phyloP scores from a whole-genome alignment of 2,329 filamentous ascomycete genomes.

The Fusarium chlamydosporum region DNA sequence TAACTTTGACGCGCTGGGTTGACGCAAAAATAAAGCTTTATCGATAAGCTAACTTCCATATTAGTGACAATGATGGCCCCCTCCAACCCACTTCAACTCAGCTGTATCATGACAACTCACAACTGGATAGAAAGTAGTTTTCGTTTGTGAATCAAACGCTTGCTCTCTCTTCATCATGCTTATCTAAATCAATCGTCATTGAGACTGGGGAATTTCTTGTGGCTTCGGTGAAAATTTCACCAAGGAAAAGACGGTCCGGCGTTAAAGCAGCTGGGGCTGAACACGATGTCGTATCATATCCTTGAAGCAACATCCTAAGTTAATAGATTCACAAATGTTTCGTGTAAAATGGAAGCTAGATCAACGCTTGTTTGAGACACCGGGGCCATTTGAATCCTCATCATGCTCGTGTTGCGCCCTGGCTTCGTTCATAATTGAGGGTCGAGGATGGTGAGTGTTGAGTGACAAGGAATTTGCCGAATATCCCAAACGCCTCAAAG shows the following conservation, averaged over 20 bases:
- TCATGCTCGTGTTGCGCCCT: not conserved
- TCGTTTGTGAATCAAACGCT: too few species aligned
- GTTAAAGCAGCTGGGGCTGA: not conserved
- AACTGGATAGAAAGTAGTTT: not conserved
- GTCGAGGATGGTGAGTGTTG: not conserved
- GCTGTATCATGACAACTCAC: not conserved
- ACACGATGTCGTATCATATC: not conserved
- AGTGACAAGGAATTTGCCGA: not conserved
- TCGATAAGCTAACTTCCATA: conserved; percentile 46
- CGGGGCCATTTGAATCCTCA: not conserved
- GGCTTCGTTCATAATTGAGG: not conserved
- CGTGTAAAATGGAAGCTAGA: not conserved
- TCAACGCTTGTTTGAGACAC: not conserved
- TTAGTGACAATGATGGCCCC: conserved; percentile 3
- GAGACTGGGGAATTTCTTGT: not conserved
- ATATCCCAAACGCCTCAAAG: not conserved
- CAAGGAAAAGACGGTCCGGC: not conserved
- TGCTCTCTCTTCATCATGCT: not conserved
- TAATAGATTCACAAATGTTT: not conserved
- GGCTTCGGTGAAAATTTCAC: not conserved
- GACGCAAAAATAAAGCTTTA: conserved; percentile 49
- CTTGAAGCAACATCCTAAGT: not conserved
- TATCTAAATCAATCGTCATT: not conserved
- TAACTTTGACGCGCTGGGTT: conserved; percentile 13
- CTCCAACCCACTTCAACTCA: conserved; percentile 11